These are phyloP conservation scores for Colletotrichum sansevieriae DNA, from an alignment of 2,329 filamentous ascomycete genomes.

Conservation along the genomic window DNA sequence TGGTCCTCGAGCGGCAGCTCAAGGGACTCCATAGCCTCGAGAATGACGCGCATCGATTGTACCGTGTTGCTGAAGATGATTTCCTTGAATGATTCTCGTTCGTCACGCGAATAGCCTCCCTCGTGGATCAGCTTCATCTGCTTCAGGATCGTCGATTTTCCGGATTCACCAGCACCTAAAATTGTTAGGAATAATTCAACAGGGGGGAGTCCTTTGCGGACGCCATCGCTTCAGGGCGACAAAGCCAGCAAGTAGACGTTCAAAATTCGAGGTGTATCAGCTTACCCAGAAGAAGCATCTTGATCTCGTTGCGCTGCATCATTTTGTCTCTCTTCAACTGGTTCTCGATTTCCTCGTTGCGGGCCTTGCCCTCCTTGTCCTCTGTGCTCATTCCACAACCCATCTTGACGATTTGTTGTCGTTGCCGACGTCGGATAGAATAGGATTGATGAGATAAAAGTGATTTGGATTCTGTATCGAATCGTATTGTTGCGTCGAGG, in stretches of 20 bases:
- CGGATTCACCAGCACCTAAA: constrained; percentile 95
- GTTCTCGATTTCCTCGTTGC: constrained; percentile 99
- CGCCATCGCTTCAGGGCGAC: background rate
- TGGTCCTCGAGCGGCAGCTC: constrained; percentile 89
- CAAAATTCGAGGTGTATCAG: background rate
- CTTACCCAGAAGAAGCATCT: constrained; percentile 97
- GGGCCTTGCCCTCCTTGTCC: constrained; percentile 99
- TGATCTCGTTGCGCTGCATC: constrained; percentile 99
- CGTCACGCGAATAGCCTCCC: constrained; percentile 96
- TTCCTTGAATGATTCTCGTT: constrained; percentile 78
- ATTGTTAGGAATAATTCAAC: constrained; percentile 41
- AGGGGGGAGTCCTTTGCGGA: background rate
- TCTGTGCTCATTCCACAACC: constrained; percentile 99
- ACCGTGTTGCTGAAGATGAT: constrained; percentile 80
- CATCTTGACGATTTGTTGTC: constrained; percentile 75
- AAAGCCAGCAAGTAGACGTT: background rate
- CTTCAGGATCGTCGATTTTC: constrained; percentile 94
- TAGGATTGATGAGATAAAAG: constrained; percentile 35
- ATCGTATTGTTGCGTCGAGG: constrained; percentile 25
- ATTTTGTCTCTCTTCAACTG: constrained; percentile 98
- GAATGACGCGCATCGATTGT: constrained; percentile 77
- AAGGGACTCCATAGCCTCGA: constrained; percentile 77
- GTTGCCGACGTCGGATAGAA: constrained; percentile 32
- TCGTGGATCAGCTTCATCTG: constrained; percentile 99
- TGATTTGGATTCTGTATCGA: constrained; percentile 23